Percentiles rank a stretch among this genome's conserved stretches.
Conservation (phyloP, 2,329 filamentous ascomycete species). For the Aspergillus udagawae region DNA sequence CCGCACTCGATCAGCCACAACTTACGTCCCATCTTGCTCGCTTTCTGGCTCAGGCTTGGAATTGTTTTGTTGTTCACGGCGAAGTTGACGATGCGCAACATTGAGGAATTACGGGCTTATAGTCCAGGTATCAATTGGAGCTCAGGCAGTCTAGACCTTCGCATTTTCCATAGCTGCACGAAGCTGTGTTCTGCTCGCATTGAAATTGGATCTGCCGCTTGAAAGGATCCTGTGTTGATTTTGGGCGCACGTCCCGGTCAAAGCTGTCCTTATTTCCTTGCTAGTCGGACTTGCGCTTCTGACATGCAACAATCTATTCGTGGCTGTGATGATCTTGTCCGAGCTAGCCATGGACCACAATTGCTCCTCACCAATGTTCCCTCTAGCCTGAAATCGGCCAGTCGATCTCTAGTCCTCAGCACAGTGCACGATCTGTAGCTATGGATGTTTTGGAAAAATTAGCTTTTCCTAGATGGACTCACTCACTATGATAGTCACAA, state of each 20-base stretch:
- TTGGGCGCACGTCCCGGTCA: not conserved
- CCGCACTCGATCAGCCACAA: not conserved
- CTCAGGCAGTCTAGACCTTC: not conserved
- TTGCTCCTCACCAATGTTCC: not conserved
- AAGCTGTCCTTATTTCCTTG: not conserved
- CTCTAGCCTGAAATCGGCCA: not conserved
- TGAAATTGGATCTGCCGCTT: not conserved
- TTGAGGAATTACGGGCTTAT: not conserved
- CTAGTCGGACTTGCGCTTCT: not conserved
- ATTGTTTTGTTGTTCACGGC: not conserved
- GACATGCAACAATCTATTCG: not conserved
- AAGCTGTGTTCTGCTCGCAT: not conserved
- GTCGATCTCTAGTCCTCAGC: not conserved
- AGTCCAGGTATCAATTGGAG: too few species aligned
- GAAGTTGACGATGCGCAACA: not conserved
- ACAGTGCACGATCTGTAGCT: not conserved
- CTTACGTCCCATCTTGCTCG: too few species aligned
- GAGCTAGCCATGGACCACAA: not conserved
- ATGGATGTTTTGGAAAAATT: not conserved
- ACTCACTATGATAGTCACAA: not conserved
- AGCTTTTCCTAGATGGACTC: not conserved
- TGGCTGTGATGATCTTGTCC: not conserved
- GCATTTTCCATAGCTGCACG: not conserved
- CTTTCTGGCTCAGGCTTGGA: not conserved
- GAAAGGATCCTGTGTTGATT: not conserved